Conservation (phyloP, 225 moss, liverwort and hornwort species). For the Lunularia cruciata region DNA sequence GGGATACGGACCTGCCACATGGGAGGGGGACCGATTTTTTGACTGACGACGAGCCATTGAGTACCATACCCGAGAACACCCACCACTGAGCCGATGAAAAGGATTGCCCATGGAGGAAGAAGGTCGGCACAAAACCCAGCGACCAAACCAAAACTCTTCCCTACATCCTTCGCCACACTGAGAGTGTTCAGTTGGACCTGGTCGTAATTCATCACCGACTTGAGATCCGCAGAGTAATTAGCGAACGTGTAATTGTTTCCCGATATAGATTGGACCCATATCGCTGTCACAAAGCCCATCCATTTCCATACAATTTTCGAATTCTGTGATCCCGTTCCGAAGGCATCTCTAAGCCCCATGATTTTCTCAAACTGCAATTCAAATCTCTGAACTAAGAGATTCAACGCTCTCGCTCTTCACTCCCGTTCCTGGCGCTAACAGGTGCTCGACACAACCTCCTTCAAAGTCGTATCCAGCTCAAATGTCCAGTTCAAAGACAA, state of each 20-base stretch:
- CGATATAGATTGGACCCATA: constrained; percentile 66
- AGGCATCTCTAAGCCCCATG: constrained; percentile 8
- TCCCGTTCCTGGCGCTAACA: too few species aligned
- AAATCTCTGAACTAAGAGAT: neutral
- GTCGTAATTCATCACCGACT: constrained; percentile 58
- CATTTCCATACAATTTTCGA: constrained; percentile 43
- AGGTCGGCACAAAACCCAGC: constrained; percentile 64
- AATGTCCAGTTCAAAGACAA: too few species aligned
- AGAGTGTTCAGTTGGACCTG: constrained; percentile 63
- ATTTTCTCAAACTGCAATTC: neutral
- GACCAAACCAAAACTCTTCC: constrained; percentile 65
- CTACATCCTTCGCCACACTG: constrained; percentile 78
- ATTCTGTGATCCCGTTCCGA: neutral
- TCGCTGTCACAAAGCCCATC: constrained; percentile 75
- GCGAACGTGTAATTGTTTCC: constrained; percentile 87
- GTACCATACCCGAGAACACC: constrained; percentile 52
- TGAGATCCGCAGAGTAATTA: constrained; percentile 78
- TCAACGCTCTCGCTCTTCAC: too few species aligned
- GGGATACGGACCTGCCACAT: constrained; percentile 55
- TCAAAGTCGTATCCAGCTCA: too few species aligned
- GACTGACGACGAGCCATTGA: constrained; percentile 65
- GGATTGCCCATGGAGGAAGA: constrained; percentile 63
- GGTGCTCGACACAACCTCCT: too few species aligned
- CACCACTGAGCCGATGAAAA: constrained; percentile 53
- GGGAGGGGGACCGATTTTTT: constrained; percentile 54